These are phyloP conservation scores for Aspergillus pseudotamarii DNA, from an alignment of 2,329 filamentous ascomycete species.

Conservation along the genomic window DNA sequence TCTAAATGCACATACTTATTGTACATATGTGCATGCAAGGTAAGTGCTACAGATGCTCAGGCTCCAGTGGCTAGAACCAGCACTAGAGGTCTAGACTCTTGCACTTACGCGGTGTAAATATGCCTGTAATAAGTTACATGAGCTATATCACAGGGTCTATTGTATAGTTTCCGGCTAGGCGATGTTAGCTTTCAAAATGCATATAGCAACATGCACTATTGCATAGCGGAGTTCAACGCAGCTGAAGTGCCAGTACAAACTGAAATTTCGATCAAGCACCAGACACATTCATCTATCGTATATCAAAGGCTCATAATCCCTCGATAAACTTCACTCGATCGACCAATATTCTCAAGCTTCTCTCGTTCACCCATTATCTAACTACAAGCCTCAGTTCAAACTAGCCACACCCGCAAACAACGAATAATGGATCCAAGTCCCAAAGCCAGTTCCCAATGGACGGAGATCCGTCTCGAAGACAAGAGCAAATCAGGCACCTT, in stretches of 20 bases:
- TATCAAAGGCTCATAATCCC: background rate
- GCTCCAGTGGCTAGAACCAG: no score
- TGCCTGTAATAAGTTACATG: background rate
- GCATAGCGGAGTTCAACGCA: background rate
- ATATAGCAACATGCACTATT: background rate
- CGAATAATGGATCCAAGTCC: background rate
- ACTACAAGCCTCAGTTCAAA: no score
- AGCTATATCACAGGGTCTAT: background rate
- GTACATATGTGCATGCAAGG: background rate
- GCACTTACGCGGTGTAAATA: background rate
- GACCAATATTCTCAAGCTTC: background rate
- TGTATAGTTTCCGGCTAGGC: background rate
- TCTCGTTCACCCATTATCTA: no score
- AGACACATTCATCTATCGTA: background rate
- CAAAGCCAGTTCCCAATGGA: background rate
- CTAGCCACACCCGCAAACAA: background rate
- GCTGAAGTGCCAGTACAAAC: background rate
- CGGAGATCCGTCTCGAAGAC: background rate
- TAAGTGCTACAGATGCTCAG: background rate
- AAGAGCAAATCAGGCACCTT: background rate
- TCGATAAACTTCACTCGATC: background rate
- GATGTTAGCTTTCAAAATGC: background rate
- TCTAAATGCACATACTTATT: background rate
- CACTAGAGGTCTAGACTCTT: background rate
- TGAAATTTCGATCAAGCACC: background rate